Evolutionary conservation across 768 basidiomycete species (phyloP), one percentile per base, ranked within the genome.

Genomic region (Ramaria rubella): DNA sequence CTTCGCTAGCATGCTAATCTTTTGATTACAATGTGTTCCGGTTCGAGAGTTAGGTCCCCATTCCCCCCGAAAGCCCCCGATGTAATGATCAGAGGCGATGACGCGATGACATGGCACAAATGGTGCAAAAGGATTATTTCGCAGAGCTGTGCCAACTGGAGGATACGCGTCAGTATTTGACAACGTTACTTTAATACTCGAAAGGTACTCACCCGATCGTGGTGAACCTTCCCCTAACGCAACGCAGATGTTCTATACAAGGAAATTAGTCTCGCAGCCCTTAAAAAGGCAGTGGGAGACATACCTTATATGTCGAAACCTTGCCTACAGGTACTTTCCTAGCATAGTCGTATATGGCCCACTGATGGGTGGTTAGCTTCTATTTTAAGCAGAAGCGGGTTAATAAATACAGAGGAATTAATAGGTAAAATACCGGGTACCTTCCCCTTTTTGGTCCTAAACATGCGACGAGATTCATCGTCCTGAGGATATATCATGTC

Each of bases 91-190:
- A 0, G 82, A 79, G 0, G 84, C 81, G 12, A 87, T 78, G 52
- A 88, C 76, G 31, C 86, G 79, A 62, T 87, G 86, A 58, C 86
- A 88, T 0, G 86, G 86, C 4, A 87, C 74, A 57, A 72, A 76
- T 0, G 86, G 86, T 4, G 77, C 76, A 66, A 87, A 88, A 0
- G 86, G 85, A 61, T 87, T 87, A 48, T 72, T 75, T 40, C 81
- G 73, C 26, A 87, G 68, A 0, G 85, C 86, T 30, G 70, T 74
- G 19, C 86, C 86, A n/a, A 85, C 85, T 81, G n/a, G n/a, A n/a
- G n/a, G n/a, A n/a, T n/a, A n/a, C n/a, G 59, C 19, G 17, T 17
- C 15, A 12, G 33, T 21, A 17, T 15, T 45, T 24, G 38, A 7
- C 19, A 1, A 57, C n/a, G n/a, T n/a, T n/a, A 55, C 30, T 23